Evolutionary conservation across 2,329 filamentous ascomycete species (phyloP).

Genomic region (Phoma sp.): DNA sequence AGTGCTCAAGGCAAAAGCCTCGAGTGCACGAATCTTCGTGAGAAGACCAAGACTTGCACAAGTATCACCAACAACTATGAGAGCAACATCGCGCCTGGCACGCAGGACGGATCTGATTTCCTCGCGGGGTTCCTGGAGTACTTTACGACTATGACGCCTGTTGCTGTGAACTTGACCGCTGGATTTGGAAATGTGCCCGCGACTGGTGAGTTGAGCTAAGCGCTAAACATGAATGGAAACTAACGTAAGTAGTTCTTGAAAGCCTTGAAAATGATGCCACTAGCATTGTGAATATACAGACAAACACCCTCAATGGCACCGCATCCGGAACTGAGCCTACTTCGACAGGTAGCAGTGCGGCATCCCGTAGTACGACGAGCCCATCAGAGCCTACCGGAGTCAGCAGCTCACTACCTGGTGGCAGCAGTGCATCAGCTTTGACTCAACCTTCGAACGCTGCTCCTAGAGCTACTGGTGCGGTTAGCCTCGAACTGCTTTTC

Average conservation of each 20-base stretch:
- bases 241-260: conserved; percentile 8
- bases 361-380: neutral
- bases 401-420: neutral
- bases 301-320: neutral
- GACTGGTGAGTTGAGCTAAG: conserved; percentile 3
- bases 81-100: conserved; percentile 8
- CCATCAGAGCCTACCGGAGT: neutral
- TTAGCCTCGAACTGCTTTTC: conserved; percentile 11
- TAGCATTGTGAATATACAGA: conserved; percentile 1
- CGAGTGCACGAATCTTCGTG: conserved; percentile 4
- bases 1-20: conserved; percentile 7
- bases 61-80: neutral
- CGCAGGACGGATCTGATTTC: neutral
- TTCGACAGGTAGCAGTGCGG: neutral
- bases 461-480: neutral
- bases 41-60: conserved; percentile 16
- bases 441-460: neutral
- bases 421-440: neutral
- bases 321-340: neutral
- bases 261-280: conserved; percentile 11
- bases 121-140: conserved; percentile 11
- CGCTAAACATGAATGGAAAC: neutral
- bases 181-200: conserved; percentile 12
- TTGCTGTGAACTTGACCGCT: conserved; percentile 13
- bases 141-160: conserved; percentile 15